Percentiles rank a stretch among this genome's conserved stretches.
These are phyloP conservation scores for Acanthamoeba royreba DNA, from an alignment of 208 protist genomes.

Conservation along the genomic window DNA sequence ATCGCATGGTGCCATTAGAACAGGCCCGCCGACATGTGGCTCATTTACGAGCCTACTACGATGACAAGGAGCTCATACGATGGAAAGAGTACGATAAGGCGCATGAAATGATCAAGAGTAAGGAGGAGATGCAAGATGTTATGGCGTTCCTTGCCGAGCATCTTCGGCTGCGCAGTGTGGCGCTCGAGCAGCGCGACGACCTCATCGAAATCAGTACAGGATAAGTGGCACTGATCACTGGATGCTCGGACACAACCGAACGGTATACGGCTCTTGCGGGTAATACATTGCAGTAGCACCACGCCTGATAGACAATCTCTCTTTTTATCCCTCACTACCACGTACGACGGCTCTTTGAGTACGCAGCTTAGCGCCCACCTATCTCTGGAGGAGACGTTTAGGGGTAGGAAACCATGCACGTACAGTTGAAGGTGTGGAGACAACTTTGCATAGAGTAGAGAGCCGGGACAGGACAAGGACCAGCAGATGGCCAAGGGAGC, in stretches of 20 bases:
- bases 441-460: background rate
- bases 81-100: slow-evolving; percentile 38
- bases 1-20: background rate
- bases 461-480: background rate
- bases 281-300: too few species aligned
- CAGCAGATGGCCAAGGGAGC: background rate
- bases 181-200: background rate
- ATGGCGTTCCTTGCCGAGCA: slow-evolving; percentile 39
- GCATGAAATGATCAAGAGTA: slow-evolving; percentile 13
- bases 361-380: too few species aligned
- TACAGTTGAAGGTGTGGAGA: background rate
- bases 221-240: too few species aligned
- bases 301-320: too few species aligned
- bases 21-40: background rate
- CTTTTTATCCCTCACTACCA: too few species aligned
- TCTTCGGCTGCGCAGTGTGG: background rate
- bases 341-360: too few species aligned
- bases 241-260: too few species aligned
- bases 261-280: too few species aligned
- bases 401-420: too few species aligned
- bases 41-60: background rate
- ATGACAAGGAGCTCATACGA: background rate
- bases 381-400: too few species aligned
- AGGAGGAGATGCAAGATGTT: background rate
- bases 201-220: background rate